A percentile compares a stretch with the other conserved stretches of the same genome.
Evolutionary conservation across 441 rosid species (phyloP).

Genomic region (Raphanus hybrid): DNA sequence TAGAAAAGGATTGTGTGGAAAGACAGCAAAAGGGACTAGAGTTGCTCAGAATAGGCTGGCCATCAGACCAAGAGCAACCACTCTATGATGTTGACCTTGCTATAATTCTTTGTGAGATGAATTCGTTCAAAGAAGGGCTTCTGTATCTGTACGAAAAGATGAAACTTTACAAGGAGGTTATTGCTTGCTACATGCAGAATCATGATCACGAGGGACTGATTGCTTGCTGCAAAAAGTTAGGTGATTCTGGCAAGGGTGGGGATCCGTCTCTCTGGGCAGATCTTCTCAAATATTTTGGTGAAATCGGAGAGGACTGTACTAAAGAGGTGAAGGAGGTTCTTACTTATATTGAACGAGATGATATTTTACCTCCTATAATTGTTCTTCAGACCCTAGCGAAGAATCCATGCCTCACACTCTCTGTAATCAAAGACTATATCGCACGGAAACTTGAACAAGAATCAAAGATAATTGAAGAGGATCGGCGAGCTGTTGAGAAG

Average conservation of each 20-base stretch:
- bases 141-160: slow-evolving; percentile 92
- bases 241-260: slow-evolving; percentile 91
- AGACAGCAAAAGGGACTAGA: slow-evolving; percentile 78
- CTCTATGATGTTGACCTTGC: slow-evolving; percentile 97
- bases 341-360: slow-evolving; percentile 88
- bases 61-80: slow-evolving; percentile 86
- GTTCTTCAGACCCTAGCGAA: slow-evolving; percentile 91
- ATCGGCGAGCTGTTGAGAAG: slow-evolving; percentile 86
- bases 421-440: slow-evolving; percentile 93
- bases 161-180: slow-evolving; percentile 94
- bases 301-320: slow-evolving; percentile 97
- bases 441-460: slow-evolving; percentile 97
- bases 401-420: slow-evolving; percentile 93
- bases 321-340: slow-evolving; percentile 95
- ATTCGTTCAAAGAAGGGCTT: slow-evolving; percentile 83
- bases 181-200: slow-evolving; percentile 96
- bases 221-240: slow-evolving; percentile 93
- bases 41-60: slow-evolving; percentile 93
- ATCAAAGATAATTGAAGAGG: slow-evolving; percentile 92
- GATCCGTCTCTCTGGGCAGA: slow-evolving; percentile 99
- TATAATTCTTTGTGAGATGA: slow-evolving; percentile 94
- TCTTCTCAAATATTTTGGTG: slow-evolving; percentile 95
- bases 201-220: slow-evolving; percentile 96
- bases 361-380: slow-evolving; percentile 93
- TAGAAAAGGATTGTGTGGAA: slow-evolving; percentile 50